Evolutionary conservation across 2,329 filamentous ascomycete species (phyloP).

Genomic region (Ophiostoma quercus): DNA sequence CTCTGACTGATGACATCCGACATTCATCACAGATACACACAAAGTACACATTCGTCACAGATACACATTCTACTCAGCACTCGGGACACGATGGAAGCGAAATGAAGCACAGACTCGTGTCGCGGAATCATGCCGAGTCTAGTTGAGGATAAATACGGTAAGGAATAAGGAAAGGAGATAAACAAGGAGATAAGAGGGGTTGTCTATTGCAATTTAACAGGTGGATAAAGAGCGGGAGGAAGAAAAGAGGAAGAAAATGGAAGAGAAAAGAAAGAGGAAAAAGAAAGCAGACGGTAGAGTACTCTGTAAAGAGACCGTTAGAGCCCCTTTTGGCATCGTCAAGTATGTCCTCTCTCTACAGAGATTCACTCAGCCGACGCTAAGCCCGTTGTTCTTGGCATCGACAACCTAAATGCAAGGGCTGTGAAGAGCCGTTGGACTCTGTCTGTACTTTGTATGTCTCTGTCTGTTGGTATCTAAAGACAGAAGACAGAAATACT

Average conservation of each 20-base stretch:
- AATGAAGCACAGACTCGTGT: conserved; percentile 5
- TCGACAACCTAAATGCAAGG: conserved; percentile 12
- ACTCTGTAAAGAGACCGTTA: too few species aligned
- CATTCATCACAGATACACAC: too few species aligned
- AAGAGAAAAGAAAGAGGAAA: not conserved
- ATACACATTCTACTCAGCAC: too few species aligned
- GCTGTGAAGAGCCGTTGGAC: not conserved
- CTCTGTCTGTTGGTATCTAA: too few species aligned
- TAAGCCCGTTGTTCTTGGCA: not conserved
- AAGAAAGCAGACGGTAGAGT: not conserved
- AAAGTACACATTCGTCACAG: too few species aligned
- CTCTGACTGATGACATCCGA: too few species aligned
- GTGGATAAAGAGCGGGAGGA: conserved; percentile 4
- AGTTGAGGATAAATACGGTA: not conserved
- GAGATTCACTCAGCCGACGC: not conserved
- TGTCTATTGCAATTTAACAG: conserved; percentile 2
- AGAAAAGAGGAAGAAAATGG: not conserved
- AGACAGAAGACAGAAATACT: too few species aligned
- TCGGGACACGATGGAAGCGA: conserved; percentile 1
- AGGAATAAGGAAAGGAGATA: too few species aligned
- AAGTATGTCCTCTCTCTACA: too few species aligned
- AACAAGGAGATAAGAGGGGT: not conserved
- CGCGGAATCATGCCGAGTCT: conserved; percentile 2
- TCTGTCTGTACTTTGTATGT: not conserved
- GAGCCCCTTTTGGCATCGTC: too few species aligned